Evolutionary conservation across 352 stramenopile genomes (phyloP).

Genomic region (Aphanomyces euteiches): DNA sequence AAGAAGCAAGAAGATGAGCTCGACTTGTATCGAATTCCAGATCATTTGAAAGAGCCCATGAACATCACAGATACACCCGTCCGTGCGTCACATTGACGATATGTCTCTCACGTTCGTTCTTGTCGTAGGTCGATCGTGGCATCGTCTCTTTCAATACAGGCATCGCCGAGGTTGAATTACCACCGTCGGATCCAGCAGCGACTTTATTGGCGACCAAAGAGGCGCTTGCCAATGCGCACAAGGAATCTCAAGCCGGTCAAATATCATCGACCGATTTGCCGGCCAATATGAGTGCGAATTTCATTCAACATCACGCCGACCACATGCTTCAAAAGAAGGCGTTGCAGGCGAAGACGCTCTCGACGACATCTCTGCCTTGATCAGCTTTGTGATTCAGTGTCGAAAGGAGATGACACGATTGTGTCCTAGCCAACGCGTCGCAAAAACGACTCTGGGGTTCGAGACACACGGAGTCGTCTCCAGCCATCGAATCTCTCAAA

Average conservation of each 20-base stretch:
- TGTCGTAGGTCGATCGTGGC: constrained; percentile 42
- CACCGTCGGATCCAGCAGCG: constrained; percentile 46
- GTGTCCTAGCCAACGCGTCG: too few species aligned
- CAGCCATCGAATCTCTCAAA: too few species aligned
- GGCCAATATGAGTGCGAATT: background rate
- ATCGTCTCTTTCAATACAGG: constrained; percentile 74
- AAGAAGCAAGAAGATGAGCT: constrained; percentile 42
- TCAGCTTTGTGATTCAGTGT: too few species aligned
- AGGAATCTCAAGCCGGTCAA: too few species aligned
- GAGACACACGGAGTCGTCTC: too few species aligned
- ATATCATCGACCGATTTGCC: constrained; percentile 1
- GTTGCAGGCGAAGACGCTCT: too few species aligned
- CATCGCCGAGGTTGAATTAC: constrained; percentile 77
- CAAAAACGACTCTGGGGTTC: too few species aligned
- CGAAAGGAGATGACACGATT: too few species aligned
- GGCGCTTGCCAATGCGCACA: constrained; percentile 35
- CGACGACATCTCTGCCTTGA: too few species aligned
- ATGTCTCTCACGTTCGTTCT: background rate
- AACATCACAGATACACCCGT: constrained; percentile 21
- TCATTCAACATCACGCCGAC: background rate
- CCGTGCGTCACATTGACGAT: background rate
- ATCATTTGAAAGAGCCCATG: constrained; percentile 42
- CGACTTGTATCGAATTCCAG: constrained; percentile 58
- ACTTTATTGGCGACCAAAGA: constrained; percentile 48
- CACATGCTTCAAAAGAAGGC: too few species aligned